Evolutionary conservation across 495 filamentous ascomycete species (phyloP), one percentile per base, ranked within the genome.

Genomic region (Penicillium pancosmium): DNA sequence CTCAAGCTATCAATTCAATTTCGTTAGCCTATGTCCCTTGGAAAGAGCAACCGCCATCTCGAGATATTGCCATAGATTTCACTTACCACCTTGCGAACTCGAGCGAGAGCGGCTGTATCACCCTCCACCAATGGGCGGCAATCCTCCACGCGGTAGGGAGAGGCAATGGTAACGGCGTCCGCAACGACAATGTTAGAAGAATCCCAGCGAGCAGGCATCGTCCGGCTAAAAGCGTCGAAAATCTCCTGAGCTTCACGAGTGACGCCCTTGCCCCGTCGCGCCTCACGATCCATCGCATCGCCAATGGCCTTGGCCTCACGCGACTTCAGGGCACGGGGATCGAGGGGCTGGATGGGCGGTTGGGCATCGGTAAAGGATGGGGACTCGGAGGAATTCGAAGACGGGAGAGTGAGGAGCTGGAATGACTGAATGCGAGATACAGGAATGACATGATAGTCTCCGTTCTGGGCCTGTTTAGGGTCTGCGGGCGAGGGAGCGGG

Each of bases 181-280:
- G 82, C 81, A 23, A 90, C 86, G 16, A 91, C 73, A 56, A 91
- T 90, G 36, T 75, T 76, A 48, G 74, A 76, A 8, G 80, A 84
- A 59, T 85, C 74, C 88, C 88, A 91, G 46, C 82, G 77, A 46
- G 84, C 78, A 10, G 84, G 84, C 77, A 88, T 87, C 63, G 83
- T 87, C 58, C 84, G 78, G 52, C 75, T 77, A 51, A 91, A 76
- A 3, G 80, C 79, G 73, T 91, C 86, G 61, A 88, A 91, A 12
- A 91, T 78, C 44, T 88, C 88, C 68, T 91, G 88, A 19, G 80
- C 86, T 59, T 89, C 87, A 49, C 75, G 82, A 31, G 77, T 85
- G 15, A 89, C 88, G 7, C 83, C 84, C 64, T 83, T 86, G 10
- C 86, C 87, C 49, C 79, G 77, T 44, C 70, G 80, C 15, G 78